Evolutionary conservation across 164 flowering plant genomes (phyloP).

Genomic region (Protea cynaroides): DNA sequence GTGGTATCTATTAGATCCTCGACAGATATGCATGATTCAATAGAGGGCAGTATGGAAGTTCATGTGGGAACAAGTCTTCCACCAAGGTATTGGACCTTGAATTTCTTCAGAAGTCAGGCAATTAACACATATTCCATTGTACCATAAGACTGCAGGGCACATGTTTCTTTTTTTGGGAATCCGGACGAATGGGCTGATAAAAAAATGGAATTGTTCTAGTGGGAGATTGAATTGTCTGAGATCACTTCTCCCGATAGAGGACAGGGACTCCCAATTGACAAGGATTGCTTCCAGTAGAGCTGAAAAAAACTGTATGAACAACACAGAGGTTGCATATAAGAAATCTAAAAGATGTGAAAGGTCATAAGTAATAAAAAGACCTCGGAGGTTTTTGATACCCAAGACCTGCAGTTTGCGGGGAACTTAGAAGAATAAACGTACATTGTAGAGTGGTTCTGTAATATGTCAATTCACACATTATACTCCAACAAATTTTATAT

Average conservation of each 20-base stretch:
- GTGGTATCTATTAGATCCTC: too few species aligned
- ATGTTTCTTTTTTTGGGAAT: not conserved
- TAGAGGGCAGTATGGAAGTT: too few species aligned
- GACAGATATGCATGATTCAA: too few species aligned
- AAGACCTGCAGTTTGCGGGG: not conserved
- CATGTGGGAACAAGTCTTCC: too few species aligned
- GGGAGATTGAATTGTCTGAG: not conserved
- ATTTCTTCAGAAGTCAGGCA: too few species aligned
- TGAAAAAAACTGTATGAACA: constrained; percentile 8
- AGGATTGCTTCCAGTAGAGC: constrained; percentile 2
- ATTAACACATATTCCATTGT: too few species aligned
- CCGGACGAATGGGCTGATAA: not conserved
- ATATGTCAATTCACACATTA: not conserved
- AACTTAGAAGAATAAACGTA: not conserved
- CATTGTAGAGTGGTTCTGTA: constrained; percentile 7
- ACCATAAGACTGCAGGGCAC: too few species aligned
- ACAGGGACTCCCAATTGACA: not conserved
- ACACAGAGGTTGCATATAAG: constrained; percentile 9
- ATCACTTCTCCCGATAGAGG: not conserved
- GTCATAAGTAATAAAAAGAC: not conserved
- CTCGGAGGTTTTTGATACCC: not conserved
- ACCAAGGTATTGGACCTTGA: too few species aligned
- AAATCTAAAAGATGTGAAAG: constrained; percentile 2
- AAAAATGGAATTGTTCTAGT: not conserved
- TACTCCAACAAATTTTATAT: not conserved